Conservation (phyloP, 805 yeast genomes). For the Ogataea nonfermentans region DNA sequence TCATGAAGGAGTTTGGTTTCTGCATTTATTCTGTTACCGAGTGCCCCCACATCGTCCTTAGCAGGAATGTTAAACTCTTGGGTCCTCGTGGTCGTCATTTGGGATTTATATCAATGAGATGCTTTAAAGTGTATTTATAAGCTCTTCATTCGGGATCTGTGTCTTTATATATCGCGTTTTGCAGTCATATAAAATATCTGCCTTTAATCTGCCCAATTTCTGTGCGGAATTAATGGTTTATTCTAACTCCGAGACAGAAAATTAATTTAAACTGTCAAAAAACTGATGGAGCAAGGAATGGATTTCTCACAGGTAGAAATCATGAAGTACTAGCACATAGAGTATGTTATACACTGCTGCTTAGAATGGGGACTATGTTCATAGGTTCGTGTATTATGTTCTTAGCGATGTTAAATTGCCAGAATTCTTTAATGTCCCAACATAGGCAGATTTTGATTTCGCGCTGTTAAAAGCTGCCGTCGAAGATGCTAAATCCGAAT, state of each 20-base stretch:
- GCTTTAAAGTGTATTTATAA: background rate
- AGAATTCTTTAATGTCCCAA: too few relatives aligned
- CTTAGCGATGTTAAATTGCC: too few relatives aligned
- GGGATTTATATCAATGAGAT: background rate
- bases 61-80: constrained; percentile 61
- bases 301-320: too few relatives aligned
- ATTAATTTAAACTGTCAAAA: background rate
- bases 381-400: too few relatives aligned
- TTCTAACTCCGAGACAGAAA: constrained; percentile 2
- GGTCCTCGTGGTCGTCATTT: constrained; percentile 16
- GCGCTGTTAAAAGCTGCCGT: too few relatives aligned
- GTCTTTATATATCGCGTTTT: constrained; percentile 5
- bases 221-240: constrained; percentile 13
- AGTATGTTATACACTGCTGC: too few relatives aligned
- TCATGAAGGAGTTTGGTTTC: constrained; percentile 68
- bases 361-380: too few relatives aligned
- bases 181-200: constrained; percentile 5
- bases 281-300: too few relatives aligned
- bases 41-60: constrained; percentile 78
- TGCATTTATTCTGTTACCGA: constrained; percentile 75
- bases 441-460: too few relatives aligned
- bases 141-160: background rate
- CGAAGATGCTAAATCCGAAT: too few relatives aligned
- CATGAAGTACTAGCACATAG: too few relatives aligned
- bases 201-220: constrained; percentile 17